Evolutionary conservation across 176 grass and related monocot species (phyloP).

Genomic region (Cocos nucifera): DNA sequence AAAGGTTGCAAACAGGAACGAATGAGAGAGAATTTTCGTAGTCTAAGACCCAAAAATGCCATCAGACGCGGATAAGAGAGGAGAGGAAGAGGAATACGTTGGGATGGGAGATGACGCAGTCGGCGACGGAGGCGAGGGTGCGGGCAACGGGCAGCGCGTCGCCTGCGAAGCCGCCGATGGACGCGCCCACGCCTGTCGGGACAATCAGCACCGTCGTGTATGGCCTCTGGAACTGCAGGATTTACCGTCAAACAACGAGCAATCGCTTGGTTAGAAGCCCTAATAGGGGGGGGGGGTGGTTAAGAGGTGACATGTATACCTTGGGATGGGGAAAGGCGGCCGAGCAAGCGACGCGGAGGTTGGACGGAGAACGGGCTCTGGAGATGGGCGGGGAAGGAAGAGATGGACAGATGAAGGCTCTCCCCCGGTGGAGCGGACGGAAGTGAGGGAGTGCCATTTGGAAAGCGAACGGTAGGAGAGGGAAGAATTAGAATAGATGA

Average conservation of each 20-base stretch:
- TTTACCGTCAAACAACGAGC: not conserved
- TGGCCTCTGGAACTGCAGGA: slow-evolving; percentile 39
- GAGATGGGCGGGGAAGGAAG: not conserved
- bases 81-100: slow-evolving; percentile 33
- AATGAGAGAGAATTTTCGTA: too few species aligned
- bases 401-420: slow-evolving; percentile 12
- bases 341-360: slow-evolving; percentile 7
- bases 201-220: slow-evolving; percentile 87
- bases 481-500: too few species aligned
- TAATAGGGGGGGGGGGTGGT: not conserved
- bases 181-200: slow-evolving; percentile 72
- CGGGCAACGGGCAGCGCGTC: slow-evolving; percentile 81
- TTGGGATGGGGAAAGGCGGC: not conserved
- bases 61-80: not conserved
- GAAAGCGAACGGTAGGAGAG: not conserved
- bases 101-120: slow-evolving; percentile 88
- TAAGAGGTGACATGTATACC: slow-evolving; percentile 7
- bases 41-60: too few species aligned
- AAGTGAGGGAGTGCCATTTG: slow-evolving; percentile 29
- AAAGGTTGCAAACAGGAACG: too few species aligned
- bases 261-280: not conserved
- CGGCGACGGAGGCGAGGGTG: slow-evolving; percentile 43
- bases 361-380: not conserved
- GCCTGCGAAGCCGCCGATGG: slow-evolving; percentile 76
- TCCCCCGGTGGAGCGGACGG: slow-evolving; percentile 7